Percentiles rank a stretch among this genome's conserved stretches.
Evolutionary conservation across 495 filamentous ascomycete genomes (phyloP).

Genomic region (Cryomyces minteri): DNA sequence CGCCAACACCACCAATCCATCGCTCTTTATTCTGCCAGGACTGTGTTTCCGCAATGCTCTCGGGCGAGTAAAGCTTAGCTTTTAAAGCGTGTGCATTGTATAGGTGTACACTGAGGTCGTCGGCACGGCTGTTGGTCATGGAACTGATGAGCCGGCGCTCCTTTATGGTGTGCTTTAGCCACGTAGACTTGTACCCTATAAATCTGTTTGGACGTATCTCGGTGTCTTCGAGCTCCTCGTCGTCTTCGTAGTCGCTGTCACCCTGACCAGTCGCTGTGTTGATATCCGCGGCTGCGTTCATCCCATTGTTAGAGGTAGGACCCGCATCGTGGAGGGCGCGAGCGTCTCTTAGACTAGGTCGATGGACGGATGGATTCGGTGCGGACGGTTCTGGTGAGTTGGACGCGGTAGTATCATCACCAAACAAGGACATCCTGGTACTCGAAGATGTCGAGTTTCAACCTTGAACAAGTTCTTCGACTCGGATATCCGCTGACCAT

Average conservation of each 20-base stretch:
- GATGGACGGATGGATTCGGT: neutral
- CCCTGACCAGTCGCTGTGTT: neutral
- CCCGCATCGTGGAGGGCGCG: neutral
- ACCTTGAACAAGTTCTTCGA: too few species aligned
- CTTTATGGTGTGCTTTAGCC: conserved; percentile 34
- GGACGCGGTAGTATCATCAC: neutral
- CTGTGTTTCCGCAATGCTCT: conserved; percentile 8
- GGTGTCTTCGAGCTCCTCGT: conserved; percentile 1
- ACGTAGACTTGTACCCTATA: conserved; percentile 36
- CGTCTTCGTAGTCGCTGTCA: neutral
- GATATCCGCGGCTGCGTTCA: neutral
- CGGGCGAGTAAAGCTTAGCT: conserved; percentile 18
- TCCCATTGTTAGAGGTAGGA: neutral
- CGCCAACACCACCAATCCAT: conserved; percentile 9
- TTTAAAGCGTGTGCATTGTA: conserved; percentile 55
- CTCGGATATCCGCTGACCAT: too few species aligned
- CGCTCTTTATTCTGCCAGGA: conserved; percentile 15
- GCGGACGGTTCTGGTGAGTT: neutral
- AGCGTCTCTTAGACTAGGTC: neutral
- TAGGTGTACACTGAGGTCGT: conserved; percentile 55
- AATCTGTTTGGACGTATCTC: conserved; percentile 32
- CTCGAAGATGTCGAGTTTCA: conserved; percentile 3
- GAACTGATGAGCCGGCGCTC: conserved; percentile 40
- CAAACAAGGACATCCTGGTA: conserved; percentile 8
- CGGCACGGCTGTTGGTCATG: conserved; percentile 33